phyloP scores from a whole-genome alignment of 164 flowering plant genomes.

The Malania oleifera region DNA sequence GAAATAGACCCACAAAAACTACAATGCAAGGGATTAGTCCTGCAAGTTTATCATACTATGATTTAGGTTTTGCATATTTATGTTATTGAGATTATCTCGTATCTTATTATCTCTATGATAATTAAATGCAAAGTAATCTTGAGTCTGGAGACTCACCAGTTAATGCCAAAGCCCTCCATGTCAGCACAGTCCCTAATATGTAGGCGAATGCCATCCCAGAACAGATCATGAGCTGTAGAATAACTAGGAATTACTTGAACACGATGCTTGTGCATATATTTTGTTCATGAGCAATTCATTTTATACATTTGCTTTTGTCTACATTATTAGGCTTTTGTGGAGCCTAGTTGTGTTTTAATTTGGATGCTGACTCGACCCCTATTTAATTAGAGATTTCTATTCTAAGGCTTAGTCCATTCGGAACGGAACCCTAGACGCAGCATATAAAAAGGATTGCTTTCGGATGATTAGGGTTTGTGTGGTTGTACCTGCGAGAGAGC shows the following conservation, averaged over 20 bases:
- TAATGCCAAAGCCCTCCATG: conserved; percentile 79
- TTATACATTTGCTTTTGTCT: too few species aligned
- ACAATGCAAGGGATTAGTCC: conserved; percentile 68
- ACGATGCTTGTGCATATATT: too few species aligned
- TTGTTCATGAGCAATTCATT: too few species aligned
- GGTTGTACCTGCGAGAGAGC: too few species aligned
- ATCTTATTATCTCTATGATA: not conserved
- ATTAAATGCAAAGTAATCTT: not conserved
- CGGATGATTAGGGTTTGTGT: too few species aligned
- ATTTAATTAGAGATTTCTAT: too few species aligned
- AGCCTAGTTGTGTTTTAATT: too few species aligned
- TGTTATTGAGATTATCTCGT: not conserved
- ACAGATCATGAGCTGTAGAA: conserved; percentile 60
- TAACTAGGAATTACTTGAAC: not conserved
- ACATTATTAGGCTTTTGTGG: too few species aligned
- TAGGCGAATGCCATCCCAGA: conserved; percentile 61
- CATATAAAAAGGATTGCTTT: too few species aligned
- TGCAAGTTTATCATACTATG: conserved; percentile 29
- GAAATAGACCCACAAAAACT: conserved; percentile 51
- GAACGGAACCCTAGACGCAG: too few species aligned
- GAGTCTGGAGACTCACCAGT: conserved; percentile 32
- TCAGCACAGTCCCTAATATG: conserved; percentile 62
- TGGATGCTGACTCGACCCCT: too few species aligned
- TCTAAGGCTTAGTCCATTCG: too few species aligned
- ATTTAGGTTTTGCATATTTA: not conserved